Conservation (phyloP, 164 flowering plant species). For the Umbilicus rupestris region DNA sequence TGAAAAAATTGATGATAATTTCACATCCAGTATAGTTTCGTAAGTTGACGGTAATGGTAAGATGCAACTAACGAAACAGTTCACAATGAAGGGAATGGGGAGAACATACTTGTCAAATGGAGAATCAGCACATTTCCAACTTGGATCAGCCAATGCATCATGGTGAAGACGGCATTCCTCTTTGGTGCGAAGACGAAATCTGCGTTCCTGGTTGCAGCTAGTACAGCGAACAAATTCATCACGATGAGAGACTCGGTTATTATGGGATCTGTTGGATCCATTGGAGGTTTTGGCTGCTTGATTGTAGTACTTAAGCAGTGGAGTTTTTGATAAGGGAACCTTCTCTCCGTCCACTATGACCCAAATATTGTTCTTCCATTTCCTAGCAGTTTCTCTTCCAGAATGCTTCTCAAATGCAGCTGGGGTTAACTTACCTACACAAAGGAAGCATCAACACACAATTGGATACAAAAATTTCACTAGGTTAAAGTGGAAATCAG, state of each 20-base stretch:
- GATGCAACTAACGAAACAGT: neutral
- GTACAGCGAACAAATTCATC: constrained; percentile 72
- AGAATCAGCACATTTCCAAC: constrained; percentile 68
- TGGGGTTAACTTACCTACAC: constrained; percentile 66
- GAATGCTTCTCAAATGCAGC: constrained; percentile 94
- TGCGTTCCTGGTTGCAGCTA: constrained; percentile 60
- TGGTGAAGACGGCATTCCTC: constrained; percentile 81
- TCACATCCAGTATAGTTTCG: too few species aligned
- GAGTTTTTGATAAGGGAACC: constrained; percentile 63
- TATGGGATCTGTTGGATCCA: constrained; percentile 41
- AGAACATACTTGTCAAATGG: constrained; percentile 59
- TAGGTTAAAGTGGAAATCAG: neutral
- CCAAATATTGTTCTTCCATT: constrained; percentile 88
- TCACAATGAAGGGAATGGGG: neutral
- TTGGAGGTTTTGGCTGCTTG: constrained; percentile 38
- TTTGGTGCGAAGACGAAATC: constrained; percentile 68
- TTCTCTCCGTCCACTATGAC: constrained; percentile 68
- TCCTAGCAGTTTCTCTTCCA: constrained; percentile 69
- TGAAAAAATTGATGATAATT: too few species aligned
- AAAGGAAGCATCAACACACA: constrained; percentile 12
- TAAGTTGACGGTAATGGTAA: neutral
- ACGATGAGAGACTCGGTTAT: constrained; percentile 46
- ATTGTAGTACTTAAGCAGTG: constrained; percentile 66
- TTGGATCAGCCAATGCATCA: constrained; percentile 48
- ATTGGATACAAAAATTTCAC: neutral